Evolutionary conservation across 2,329 filamentous ascomycete genomes (phyloP), one percentile per base, ranked within the genome.

Genomic region (Shiraia bambusicola): DNA sequence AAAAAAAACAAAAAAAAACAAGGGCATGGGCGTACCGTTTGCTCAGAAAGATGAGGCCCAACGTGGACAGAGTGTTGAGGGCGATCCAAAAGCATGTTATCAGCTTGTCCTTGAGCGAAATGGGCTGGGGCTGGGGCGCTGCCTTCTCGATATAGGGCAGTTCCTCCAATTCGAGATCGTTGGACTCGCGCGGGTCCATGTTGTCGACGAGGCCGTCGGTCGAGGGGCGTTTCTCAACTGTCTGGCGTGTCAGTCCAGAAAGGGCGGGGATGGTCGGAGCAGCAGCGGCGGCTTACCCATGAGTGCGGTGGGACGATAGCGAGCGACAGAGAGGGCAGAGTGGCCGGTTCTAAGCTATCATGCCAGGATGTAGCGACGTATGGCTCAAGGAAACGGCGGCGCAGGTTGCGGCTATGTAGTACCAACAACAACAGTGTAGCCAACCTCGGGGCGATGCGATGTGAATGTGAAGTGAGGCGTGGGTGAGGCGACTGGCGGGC

Each of bases 41-140:
- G 47, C 72, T 75, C 45, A 74, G 45, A 53, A 74, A 74, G 17
- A 74, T 71, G 32, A 74, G 54, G 24, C 65, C 64, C 16, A 74
- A 59, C 0, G 72, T 74, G 19, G 69, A 70, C 4, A 69, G 47
- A 28, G 72, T 73, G 54, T 75, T 74, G 46, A 74, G 54, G 2
- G 55, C 59, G 37, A 75, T 73, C 56, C 72, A 70, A 37, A 67
- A 58, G 41, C 55, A 61, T 14, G 67, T 70, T 29, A 67, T 61
- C 34, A 70, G 43, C 52, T 67, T 65, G 45, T 69, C 66, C 49
- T 63, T 65, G 51, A 65, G 52, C 15, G 63, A 49, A 14, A 66
- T 42, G 13, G 59, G 53, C 24, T 50, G 36, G 7, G 59, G 52
- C 46, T 63, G 56, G 8, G 37, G 41, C 13, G 28, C 35, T 5